Base-by-base conservation (phyloP, 192 early-diverging fungal genomes). In the Cetraspora pellucida region DNA sequence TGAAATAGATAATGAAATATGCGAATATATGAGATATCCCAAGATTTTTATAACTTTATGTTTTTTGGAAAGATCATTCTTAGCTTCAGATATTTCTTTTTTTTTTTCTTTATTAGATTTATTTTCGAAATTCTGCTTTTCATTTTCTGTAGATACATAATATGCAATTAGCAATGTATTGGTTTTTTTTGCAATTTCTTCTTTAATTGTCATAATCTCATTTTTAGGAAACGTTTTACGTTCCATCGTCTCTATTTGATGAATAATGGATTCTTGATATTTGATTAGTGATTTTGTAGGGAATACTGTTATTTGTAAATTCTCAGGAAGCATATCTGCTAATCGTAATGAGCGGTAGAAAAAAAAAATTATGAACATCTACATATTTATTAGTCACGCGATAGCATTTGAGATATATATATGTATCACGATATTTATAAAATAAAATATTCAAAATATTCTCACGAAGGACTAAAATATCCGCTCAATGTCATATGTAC, bases 131-230 rank as follows among this genome's bases (percentile, higher is more conserved):
- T 47, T 50, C 21, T 27, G 28, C 9, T 65, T 31, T 13, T 68
- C 45, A 9, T 28, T 7, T 10, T 68, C 19, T 21, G n/a, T 45
- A 11, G 21, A 6, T 55, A 57, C 11, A 58, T 47, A 23, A 60
- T 74, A 74, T 21, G n/a, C 57, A 46, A 74, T 74, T 27, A 74
- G 60, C 43, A 74, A 21, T 46, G 28, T 77, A 70, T 77, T 77
- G 44, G 44, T 68, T 23, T 46, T 66, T 58, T 77, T 77, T 11
- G 30, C 17, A 44, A 77, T 52, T 45, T 71, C 66, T 43, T 77
- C 25, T 45, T 49, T 71, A 37, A 77, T 69, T 9, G 65, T 2
- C 75, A 77, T 77, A 2, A 44, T 25, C 49, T 77, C 75, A 45
- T 77, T 70, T 30, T 69, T 66, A 14, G 75, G 75, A 19, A 77